phyloP scores from a whole-genome alignment of 768 basidiomycete genomes.

The Serpula lacrymans region DNA sequence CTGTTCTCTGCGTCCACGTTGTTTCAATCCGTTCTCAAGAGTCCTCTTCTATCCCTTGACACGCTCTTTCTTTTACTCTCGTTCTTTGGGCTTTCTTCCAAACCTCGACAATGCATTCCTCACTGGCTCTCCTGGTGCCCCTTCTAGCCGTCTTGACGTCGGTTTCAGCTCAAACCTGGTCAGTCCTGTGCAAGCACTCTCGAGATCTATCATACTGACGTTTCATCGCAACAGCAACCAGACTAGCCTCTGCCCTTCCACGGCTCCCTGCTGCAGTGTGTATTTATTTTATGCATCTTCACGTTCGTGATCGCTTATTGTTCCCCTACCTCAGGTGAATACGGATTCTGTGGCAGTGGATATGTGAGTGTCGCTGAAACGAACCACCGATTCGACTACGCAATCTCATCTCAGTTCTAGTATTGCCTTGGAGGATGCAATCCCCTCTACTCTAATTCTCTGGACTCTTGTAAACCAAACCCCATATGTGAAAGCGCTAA shows the following conservation, averaged over 20 bases:
- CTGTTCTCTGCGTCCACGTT: background rate
- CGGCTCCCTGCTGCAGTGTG: slow-evolving; percentile 44
- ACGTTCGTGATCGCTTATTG: background rate
- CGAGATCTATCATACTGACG: background rate
- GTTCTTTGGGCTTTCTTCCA: background rate
- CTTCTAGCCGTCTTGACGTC: slow-evolving; percentile 16
- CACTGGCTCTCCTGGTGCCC: slow-evolving; percentile 8
- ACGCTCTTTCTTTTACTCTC: background rate
- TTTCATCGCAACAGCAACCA: slow-evolving; percentile 27
- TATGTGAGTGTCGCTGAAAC: slow-evolving; percentile 24
- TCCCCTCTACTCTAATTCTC: slow-evolving; percentile 61
- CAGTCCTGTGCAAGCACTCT: background rate
- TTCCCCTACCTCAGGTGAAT: slow-evolving; percentile 36
- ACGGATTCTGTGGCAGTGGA: slow-evolving; percentile 50
- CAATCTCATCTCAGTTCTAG: too few species aligned
- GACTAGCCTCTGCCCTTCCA: slow-evolving; percentile 33
- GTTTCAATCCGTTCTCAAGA: too few species aligned
- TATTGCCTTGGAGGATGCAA: slow-evolving; percentile 89
- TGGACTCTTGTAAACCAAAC: slow-evolving; percentile 65
- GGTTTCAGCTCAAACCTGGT: slow-evolving; percentile 26
- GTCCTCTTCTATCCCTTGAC: background rate
- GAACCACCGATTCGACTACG: too few species aligned
- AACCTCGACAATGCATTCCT: background rate
- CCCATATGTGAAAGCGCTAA: slow-evolving; percentile 67
- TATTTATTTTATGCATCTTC: slow-evolving; percentile 1